Base-by-base conservation (phyloP, 371 early-diverging fungal genomes). In the Batrachochytrium dendrobatidis region DNA sequence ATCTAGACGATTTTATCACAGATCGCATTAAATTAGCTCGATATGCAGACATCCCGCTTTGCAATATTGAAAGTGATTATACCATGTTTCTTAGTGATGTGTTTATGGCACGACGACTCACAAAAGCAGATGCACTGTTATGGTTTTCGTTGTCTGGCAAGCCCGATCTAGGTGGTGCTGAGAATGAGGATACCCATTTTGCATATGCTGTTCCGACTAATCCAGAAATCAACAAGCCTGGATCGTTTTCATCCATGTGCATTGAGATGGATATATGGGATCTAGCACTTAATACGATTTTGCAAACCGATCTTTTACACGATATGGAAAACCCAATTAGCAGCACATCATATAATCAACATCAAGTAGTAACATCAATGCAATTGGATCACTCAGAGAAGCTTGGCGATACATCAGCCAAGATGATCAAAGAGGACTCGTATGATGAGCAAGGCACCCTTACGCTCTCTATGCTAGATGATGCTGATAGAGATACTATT, bases 151-250 rank as follows among this genome's bases (percentile, higher is more conserved):
- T 83, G 0, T 79, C 82, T 6, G 71, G 68, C 35, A 78, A 76
- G 56, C 95, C 96, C 2, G 95, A 95, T 66, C 72, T 97, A 2
- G 95, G 96, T 30, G 94, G 95, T 0, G 75, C 88, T 2, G 91
- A 97, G 67, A 77, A 84, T 34, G 91, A 91, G 49, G 88, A 90
- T 53, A 81, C 83, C 61, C 62, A 71, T 15, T 73, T 69, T n/a
- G 77, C 80, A 26, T 59, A 74, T 7, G 72, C 74, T 18, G 86
- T 86, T 26, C 44, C 78, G 22, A 66, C 72, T 25, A 74, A 79
- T 44, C 85, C 87, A 0, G 89, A 92, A 62, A 75, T 91, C 39
- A 90, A 85, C 46, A 55, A 69, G 25, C 82, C 91, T 0, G 92
- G 91, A 0, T 73, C 82, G 18, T 90, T 94, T 62, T 71, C 81